Percentiles rank a stretch among this genome's conserved stretches.
These are phyloP conservation scores for Suhomyces ambrosiae DNA, from an alignment of 1,139 yeast species.

Conservation along the genomic window DNA sequence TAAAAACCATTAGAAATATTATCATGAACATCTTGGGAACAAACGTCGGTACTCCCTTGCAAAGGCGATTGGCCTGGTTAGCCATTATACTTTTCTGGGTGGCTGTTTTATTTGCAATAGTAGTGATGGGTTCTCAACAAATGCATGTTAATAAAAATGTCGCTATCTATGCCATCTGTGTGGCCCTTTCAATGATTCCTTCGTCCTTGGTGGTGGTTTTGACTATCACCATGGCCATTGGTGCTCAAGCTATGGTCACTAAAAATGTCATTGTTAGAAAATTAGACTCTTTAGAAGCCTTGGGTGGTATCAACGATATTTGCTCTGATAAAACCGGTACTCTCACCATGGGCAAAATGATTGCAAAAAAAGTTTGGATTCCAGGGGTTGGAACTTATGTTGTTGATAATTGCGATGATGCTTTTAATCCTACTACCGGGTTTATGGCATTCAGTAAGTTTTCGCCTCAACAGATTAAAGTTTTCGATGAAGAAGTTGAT, in stretches of 20 bases:
- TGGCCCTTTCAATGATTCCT: slow-evolving; percentile 82
- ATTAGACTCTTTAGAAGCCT: slow-evolving; percentile 75
- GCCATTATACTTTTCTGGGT: slow-evolving; percentile 69
- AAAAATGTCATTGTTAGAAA: slow-evolving; percentile 76
- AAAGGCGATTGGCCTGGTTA: slow-evolving; percentile 64
- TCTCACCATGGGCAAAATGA: slow-evolving; percentile 78
- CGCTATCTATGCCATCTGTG: slow-evolving; percentile 82
- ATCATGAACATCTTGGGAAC: slow-evolving; percentile 74
- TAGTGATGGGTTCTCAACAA: slow-evolving; percentile 78
- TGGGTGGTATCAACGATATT: slow-evolving; percentile 79
- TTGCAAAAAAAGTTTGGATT: slow-evolving; percentile 71
- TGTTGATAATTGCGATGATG: slow-evolving; percentile 63
- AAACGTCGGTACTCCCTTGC: slow-evolving; percentile 76
- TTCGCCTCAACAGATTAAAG: slow-evolving; percentile 46
- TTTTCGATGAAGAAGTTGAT: slow-evolving; percentile 41
- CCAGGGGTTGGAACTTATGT: slow-evolving; percentile 73
- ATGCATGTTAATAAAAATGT: slow-evolving; percentile 68
- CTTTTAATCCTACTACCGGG: slow-evolving; percentile 75
- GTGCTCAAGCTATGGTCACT: slow-evolving; percentile 75
- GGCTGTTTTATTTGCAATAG: slow-evolving; percentile 75
- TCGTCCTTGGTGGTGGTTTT: slow-evolving; percentile 78
- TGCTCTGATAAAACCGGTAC: slow-evolving; percentile 88
- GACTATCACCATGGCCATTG: slow-evolving; percentile 85
- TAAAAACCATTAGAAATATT: slow-evolving; percentile 28
- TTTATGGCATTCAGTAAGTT: slow-evolving; percentile 42